These are phyloP conservation scores for Colletotrichum karsti DNA, from an alignment of 2,329 filamentous ascomycete genomes.

Conservation along the genomic window DNA sequence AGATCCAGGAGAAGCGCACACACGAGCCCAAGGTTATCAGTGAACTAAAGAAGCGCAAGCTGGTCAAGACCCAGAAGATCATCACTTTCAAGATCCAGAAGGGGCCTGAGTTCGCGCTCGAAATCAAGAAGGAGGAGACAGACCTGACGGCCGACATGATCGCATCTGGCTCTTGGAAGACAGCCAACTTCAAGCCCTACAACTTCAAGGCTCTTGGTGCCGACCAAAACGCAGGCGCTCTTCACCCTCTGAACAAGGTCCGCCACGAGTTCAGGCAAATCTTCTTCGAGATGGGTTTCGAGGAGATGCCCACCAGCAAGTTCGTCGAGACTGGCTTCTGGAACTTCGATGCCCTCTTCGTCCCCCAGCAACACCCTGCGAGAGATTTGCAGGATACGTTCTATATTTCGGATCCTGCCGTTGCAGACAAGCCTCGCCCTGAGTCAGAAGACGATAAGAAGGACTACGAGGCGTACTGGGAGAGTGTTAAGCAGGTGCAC, in stretches of 20 bases:
- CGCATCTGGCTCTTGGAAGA: conserved; percentile 88
- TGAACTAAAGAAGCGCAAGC: conserved; percentile 92
- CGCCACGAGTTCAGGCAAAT: conserved; percentile 95
- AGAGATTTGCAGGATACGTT: conserved; percentile 98
- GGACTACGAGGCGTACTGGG: conserved; percentile 87
- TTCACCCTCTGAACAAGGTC: conserved; percentile 88
- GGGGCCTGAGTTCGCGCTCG: conserved; percentile 86
- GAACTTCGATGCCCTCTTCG: conserved; percentile 43
- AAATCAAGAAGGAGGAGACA: conserved; percentile 92
- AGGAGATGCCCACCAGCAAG: conserved; percentile 95
- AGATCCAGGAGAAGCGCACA: conserved; percentile 75
- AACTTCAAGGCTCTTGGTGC: conserved; percentile 80
- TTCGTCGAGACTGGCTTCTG: conserved; percentile 98
- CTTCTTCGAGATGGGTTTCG: conserved; percentile 99
- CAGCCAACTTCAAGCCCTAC: conserved; percentile 83
- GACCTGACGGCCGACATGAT: conserved; percentile 96
- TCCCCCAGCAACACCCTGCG: conserved; percentile 81
- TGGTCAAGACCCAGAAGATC: conserved; percentile 84
- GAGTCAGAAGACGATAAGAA: conserved; percentile 62
- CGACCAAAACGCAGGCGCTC: conserved; percentile 67
- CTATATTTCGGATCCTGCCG: conserved; percentile 90
- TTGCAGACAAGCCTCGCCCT: conserved; percentile 73
- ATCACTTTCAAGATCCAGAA: conserved; percentile 85
- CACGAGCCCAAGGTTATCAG: conserved; percentile 80
- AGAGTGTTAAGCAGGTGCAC: conserved; percentile 88